Evolutionary conservation across 2,329 filamentous ascomycete genomes (phyloP), one percentile per base, ranked within the genome.

Genomic region (Ramichloridium luteum): DNA sequence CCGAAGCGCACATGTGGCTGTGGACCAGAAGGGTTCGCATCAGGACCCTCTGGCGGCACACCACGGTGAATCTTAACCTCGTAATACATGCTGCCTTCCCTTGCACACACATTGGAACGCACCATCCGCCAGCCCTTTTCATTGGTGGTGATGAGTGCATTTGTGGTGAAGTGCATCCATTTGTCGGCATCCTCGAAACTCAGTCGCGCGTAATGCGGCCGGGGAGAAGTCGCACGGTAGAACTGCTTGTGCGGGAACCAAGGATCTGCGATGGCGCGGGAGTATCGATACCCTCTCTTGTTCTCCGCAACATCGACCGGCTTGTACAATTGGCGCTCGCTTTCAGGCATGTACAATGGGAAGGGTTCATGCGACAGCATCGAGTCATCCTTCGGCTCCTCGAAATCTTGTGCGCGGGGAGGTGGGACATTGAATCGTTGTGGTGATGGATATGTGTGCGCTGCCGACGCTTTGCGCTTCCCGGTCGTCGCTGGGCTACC

Each of bases 91-190:
- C 81, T 73, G 1, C 90, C 90, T 57, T 96, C 82, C 27, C 90
- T 70, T 4, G 86, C 81, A 14, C 81, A 84, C 1, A 96, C 79
- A 48, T 98, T 98, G 9, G 83, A 85, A 23, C 88, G 74, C 2
- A 81, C 79, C 67, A 88, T 90, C 37, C 92, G 73, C 68, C 90
- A 94, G 6, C 90, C 86, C 57, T 93, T 93, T 45, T 88, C 77
- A 10, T 90, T 93, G 1, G 82, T 93, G 32, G 94, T 74, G 29
- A 84, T 75, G 13, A 70, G 72, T 5, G 78, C 85, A 22, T 73
- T 69, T 39, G 73, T 72, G 31, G 64, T 61, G 51, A 94, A 84
- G 50, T 79, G 80, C 54, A 94, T 81, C 53, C 82, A 80, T 6
- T 77, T 75, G 18, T 88, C 82, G 18, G 81, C 79, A 58, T 98